phyloP scores from a whole-genome alignment of 257 asterid species.

The Paulownia fortunei region DNA sequence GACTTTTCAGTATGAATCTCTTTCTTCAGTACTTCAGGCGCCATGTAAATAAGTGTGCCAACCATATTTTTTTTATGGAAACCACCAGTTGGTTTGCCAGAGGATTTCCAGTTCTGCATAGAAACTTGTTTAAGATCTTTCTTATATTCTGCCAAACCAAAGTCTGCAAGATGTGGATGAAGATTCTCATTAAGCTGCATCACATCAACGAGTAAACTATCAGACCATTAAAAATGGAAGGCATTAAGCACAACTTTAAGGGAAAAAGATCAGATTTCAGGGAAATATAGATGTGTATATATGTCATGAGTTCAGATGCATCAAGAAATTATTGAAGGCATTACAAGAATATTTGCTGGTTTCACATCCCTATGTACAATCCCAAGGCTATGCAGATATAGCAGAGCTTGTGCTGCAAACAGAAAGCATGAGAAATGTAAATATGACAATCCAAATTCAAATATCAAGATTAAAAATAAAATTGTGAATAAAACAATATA shows the following conservation, averaged over 20 bases:
- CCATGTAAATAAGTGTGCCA: conserved; percentile 97
- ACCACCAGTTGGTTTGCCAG: conserved; percentile 99
- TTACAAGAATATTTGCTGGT: conserved; percentile 98
- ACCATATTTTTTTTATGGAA: conserved; percentile 96
- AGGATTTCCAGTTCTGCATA: conserved; percentile 69
- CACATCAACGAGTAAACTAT: conserved; percentile 27
- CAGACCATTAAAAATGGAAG: conserved; percentile 26
- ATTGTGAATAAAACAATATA: neutral
- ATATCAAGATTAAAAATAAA: neutral
- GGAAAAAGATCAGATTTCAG: neutral
- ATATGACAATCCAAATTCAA: conserved; percentile 25
- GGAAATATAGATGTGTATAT: conserved; percentile 19
- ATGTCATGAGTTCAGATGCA: conserved; percentile 19
- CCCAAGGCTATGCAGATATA: conserved; percentile 89
- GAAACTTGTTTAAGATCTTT: conserved; percentile 80
- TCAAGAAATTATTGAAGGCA: conserved; percentile 37
- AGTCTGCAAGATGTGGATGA: conserved; percentile 81
- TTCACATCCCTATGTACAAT: conserved; percentile 97
- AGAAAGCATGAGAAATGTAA: conserved; percentile 40
- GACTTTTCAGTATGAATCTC: conserved; percentile 91
- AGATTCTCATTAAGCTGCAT: conserved; percentile 75
- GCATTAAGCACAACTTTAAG: neutral
- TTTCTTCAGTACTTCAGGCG: conserved; percentile 92
- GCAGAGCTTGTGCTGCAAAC: conserved; percentile 86
- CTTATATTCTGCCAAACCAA: conserved; percentile 88